A percentile compares a stretch with the other conserved stretches of the same genome.
Conservation (phyloP, 2,329 filamentous ascomycete genomes). For the Diaporthe vaccinii region DNA sequence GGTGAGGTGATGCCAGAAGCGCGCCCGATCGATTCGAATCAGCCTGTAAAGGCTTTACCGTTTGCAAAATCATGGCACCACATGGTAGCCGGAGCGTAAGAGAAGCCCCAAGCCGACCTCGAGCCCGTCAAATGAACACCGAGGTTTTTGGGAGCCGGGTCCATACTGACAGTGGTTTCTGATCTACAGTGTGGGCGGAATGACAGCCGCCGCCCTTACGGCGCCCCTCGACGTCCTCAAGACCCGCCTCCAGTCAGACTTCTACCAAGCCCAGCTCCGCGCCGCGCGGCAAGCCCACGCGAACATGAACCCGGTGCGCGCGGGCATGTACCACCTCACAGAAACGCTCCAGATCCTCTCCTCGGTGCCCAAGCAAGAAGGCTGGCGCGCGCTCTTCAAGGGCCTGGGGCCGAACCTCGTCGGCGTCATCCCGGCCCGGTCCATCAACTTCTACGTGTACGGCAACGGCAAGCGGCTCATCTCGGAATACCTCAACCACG, state of each 20-base stretch:
- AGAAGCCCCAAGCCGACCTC: conserved; percentile 40
- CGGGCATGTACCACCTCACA: conserved; percentile 79
- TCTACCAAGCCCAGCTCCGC: conserved; percentile 87
- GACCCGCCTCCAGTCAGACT: conserved; percentile 92
- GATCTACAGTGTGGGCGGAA: conserved; percentile 79
- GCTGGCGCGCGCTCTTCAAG: conserved; percentile 90
- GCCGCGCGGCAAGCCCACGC: conserved; percentile 71
- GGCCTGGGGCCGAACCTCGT: conserved; percentile 91
- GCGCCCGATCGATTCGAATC: conserved; percentile 46
- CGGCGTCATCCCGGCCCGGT: conserved; percentile 88
- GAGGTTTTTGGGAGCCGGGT: not conserved
- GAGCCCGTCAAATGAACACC: conserved; percentile 26
- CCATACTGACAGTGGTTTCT: conserved; percentile 30
- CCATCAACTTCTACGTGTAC: conserved; percentile 95
- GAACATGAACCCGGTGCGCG: conserved; percentile 74
- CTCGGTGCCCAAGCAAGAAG: conserved; percentile 84
- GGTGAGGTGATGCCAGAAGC: conserved; percentile 65
- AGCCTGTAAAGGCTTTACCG: conserved; percentile 57
- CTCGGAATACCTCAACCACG: conserved; percentile 79
- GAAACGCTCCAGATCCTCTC: conserved; percentile 90
- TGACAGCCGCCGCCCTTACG: conserved; percentile 93
- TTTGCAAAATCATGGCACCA: conserved; percentile 89
- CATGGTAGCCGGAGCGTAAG: conserved; percentile 90
- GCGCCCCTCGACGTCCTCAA: conserved; percentile 95
- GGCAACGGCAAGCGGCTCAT: conserved; percentile 91